Evolutionary conservation across 192 early-diverging fungal genomes (phyloP).

Genomic region (Helicostylum pulchrum): DNA sequence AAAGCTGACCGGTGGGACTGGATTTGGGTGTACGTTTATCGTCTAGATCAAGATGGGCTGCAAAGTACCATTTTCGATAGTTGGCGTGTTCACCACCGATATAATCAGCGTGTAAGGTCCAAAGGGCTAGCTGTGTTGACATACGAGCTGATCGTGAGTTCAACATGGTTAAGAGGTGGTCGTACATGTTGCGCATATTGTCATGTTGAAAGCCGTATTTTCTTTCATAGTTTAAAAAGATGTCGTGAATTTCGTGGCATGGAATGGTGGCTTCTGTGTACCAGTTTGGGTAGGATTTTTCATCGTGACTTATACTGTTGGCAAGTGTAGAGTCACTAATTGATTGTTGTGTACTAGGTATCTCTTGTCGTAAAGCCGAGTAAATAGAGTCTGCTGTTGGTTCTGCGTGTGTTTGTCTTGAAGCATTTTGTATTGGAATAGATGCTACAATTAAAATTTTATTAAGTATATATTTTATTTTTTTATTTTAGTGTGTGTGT

Average conservation of each 20-base stretch:
- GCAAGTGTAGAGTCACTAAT: not conserved
- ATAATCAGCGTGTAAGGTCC: conserved; percentile 63
- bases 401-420: not conserved
- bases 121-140: conserved; percentile 57
- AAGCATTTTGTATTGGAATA: not conserved
- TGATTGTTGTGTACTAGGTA: not conserved
- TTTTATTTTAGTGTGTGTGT: no score
- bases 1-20: conserved; percentile 15
- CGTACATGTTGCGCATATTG: conserved; percentile 63
- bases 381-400: conserved; percentile 2
- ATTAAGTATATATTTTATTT: not conserved
- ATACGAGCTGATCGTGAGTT: conserved; percentile 66
- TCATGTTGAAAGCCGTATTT: conserved; percentile 65
- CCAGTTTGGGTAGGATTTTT: conserved; percentile 21
- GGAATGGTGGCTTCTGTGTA: conserved; percentile 9
- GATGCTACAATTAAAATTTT: conserved; percentile 9
- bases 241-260: conserved; percentile 44
- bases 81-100: conserved; percentile 66
- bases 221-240: conserved; percentile 51
- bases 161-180: conserved; percentile 62
- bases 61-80: conserved; percentile 69
- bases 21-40: conserved; percentile 4
- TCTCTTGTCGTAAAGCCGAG: not conserved
- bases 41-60: conserved; percentile 60
- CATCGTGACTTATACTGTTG: not conserved